Evolutionary conservation across 345 rosid genomes (phyloP), one percentile per base, ranked within the genome.

Genomic region (Hypericum androsaemum): DNA sequence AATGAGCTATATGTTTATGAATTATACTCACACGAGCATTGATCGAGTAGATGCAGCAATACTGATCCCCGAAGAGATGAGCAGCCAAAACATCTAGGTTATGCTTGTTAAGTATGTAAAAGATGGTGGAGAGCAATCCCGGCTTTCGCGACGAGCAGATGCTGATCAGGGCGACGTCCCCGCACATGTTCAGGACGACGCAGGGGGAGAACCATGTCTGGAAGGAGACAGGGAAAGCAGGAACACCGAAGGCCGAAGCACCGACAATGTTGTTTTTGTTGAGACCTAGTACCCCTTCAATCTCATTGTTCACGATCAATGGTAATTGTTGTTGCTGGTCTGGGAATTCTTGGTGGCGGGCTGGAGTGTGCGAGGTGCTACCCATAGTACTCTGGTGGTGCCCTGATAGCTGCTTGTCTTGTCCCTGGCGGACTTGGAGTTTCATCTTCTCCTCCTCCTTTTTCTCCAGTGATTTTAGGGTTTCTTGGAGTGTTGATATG

Each of bases 131-230:
- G 11, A 81, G 64, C 10, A 72, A 41, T 7, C 84, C 80, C 0
- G 71, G 60, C 68, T 64, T 74, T 63, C 54, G 62, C 0, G 57
- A 13, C 0, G 84, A 63, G 53, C 84, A 81, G 14, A 81, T 55
- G 8, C 64, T 65, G 68, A 81, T 67, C 13, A 67, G 76, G 1
- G 80, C 88, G 42, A 65, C 71, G 37, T 70, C 63, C 0, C 80
- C 82, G 2, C 77, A 68, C 62, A 70, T 59, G 69, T 64, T 81
- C 53, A 78, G 14, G 10, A 74, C 75, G 0, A 78, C 77, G 50
- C 71, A 78, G 0, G 80, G 76, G 0, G 83, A 78, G 64, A 69
- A 64, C 84, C 81, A 76, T 44, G 81, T 70, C 58, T 65, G 71
- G 17, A 73, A 78, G 41, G 60, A 52, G 9, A 39, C 11, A 53